phyloP scores from a whole-genome alignment of 176 grass and related monocot genomes.

The Phragmites australis region DNA sequence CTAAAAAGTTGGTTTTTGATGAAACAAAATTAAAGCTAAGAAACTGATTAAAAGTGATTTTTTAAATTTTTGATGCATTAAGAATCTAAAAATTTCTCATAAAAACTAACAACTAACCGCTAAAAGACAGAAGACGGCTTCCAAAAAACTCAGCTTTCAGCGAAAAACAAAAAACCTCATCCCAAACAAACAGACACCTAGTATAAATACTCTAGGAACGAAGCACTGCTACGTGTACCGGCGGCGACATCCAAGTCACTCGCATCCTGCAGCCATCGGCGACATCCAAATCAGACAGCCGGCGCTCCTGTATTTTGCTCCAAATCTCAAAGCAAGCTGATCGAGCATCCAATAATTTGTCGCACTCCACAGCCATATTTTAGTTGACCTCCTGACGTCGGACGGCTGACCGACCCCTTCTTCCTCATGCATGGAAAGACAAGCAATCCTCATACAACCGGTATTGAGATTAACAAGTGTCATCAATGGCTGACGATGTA shows the following conservation, averaged over 20 bases:
- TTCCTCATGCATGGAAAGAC: not conserved
- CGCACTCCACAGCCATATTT: not conserved
- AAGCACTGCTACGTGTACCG: not conserved
- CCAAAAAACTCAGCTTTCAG: too few species aligned
- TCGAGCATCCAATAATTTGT: conserved; percentile 7
- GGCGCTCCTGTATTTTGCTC: not conserved
- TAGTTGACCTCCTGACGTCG: not conserved
- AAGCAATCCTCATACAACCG: not conserved
- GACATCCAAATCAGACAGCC: not conserved
- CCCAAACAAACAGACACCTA: too few species aligned
- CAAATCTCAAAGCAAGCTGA: not conserved
- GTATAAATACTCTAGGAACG: not conserved
- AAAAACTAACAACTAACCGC: too few species aligned
- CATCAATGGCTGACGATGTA: not conserved
- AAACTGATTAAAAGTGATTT: too few species aligned
- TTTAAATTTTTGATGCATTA: too few species aligned
- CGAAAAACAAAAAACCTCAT: too few species aligned
- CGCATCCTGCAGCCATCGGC: not conserved
- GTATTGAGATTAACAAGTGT: not conserved
- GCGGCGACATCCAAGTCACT: not conserved
- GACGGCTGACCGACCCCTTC: not conserved
- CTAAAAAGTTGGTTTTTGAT: too few species aligned
- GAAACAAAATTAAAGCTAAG: too few species aligned
- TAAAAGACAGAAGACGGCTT: too few species aligned
- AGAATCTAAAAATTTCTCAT: too few species aligned